Evolutionary conservation across 2,329 filamentous ascomycete genomes (phyloP).

Genomic region (Stemphylium vesicarium): DNA sequence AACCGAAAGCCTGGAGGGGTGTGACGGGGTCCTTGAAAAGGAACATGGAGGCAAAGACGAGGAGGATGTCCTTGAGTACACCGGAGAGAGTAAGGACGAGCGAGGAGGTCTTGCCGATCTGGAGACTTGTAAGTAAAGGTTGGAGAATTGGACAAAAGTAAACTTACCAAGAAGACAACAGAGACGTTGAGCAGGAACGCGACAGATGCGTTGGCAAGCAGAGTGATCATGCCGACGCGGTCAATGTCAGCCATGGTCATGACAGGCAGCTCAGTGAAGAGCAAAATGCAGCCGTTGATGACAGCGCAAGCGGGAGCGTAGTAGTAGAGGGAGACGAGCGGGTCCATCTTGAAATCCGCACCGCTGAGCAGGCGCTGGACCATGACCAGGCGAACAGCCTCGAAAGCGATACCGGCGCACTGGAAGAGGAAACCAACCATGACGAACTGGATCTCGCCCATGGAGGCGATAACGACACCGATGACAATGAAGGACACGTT

Average conservation of each 20-base stretch:
- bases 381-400: slow-evolving; percentile 83
- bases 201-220: slow-evolving; percentile 77
- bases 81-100: slow-evolving; percentile 86
- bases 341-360: slow-evolving; percentile 90
- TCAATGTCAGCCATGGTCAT: slow-evolving; percentile 74
- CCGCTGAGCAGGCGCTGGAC: slow-evolving; percentile 82
- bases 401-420: slow-evolving; percentile 77
- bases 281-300: slow-evolving; percentile 78
- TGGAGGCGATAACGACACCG: slow-evolving; percentile 91
- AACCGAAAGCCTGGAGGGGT: slow-evolving; percentile 80
- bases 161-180: slow-evolving; percentile 77
- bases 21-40: slow-evolving; percentile 81
- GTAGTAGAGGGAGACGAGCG: slow-evolving; percentile 87
- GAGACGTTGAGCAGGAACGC: slow-evolving; percentile 85
- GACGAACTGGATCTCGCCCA: slow-evolving; percentile 95
- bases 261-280: slow-evolving; percentile 75
- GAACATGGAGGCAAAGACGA: slow-evolving; percentile 78
- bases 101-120: slow-evolving; percentile 89
- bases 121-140: slow-evolving; percentile 21
- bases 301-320: slow-evolving; percentile 83
- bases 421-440: slow-evolving; percentile 80
- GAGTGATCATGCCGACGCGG: slow-evolving; percentile 73
- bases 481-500: slow-evolving; percentile 96
- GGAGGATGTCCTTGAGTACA: slow-evolving; percentile 86
- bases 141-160: slow-evolving; percentile 42